Evolutionary conservation across 768 basidiomycete species (phyloP).

Genomic region (Calocybe indica): DNA sequence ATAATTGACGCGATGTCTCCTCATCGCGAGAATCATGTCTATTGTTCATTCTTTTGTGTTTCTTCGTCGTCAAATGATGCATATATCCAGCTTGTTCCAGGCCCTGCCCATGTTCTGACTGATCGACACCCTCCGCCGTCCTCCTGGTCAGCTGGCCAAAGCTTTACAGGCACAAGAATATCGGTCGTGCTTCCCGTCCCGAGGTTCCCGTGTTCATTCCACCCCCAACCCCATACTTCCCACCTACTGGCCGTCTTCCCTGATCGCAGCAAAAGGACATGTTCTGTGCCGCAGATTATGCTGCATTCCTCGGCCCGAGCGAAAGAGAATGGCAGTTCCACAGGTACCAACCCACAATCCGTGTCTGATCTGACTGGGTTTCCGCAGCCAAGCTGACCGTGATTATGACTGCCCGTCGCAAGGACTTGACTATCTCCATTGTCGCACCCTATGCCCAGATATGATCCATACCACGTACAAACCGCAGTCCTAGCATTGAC

Average conservation of each 20-base stretch:
- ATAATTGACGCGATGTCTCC: neutral
- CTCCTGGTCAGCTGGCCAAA: conserved; percentile 40
- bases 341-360: conserved; percentile 10
- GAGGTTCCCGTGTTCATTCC: conserved; percentile 98
- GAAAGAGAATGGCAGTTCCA: conserved; percentile 22
- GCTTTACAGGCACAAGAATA: conserved; percentile 36
- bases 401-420: conserved; percentile 49
- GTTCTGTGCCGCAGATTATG: conserved; percentile 81
- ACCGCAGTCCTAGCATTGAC: conserved; percentile 23
- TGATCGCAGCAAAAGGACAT: conserved; percentile 49
- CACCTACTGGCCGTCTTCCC: neutral
- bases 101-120: conserved; percentile 31
- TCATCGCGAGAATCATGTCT: neutral
- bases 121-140: conserved; percentile 8
- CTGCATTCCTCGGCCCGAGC: conserved; percentile 10
- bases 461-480: conserved; percentile 84
- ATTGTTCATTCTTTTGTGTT: neutral
- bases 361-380: conserved; percentile 6
- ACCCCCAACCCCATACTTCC: conserved; percentile 86
- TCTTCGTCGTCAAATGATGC: conserved; percentile 8
- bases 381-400: conserved; percentile 58
- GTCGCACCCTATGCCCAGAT: conserved; percentile 26
- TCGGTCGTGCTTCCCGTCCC: conserved; percentile 61
- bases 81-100: conserved; percentile 44
- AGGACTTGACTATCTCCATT: conserved; percentile 19